Evolutionary conservation across 2,329 filamentous ascomycete species (phyloP).

Genomic region (Nemania bipapillata): DNA sequence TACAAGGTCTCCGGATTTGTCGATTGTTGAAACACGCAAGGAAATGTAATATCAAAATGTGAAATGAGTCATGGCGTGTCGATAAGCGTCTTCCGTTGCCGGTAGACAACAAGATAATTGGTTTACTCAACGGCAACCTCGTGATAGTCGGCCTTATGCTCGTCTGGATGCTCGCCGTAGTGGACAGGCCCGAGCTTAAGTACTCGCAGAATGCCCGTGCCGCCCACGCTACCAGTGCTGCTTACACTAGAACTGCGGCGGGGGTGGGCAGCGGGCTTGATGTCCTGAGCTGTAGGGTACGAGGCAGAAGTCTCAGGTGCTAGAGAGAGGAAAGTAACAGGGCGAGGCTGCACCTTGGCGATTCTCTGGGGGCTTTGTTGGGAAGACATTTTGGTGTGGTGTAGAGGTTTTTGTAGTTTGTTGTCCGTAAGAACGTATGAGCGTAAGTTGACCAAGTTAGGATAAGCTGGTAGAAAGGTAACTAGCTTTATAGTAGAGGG

Average conservation of each 20-base stretch:
- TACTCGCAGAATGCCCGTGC: constrained; percentile 61
- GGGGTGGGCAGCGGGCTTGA: constrained; percentile 48
- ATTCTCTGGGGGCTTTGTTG: constrained; percentile 43
- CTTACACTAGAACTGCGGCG: constrained; percentile 67
- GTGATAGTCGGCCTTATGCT: constrained; percentile 67
- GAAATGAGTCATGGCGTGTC: constrained; percentile 14
- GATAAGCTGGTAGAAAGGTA: neutral
- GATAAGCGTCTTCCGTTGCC: constrained; percentile 7
- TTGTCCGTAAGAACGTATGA: constrained; percentile 21
- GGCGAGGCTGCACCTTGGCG: constrained; percentile 46
- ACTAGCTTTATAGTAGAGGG: constrained; percentile 22
- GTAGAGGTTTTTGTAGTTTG: constrained; percentile 24
- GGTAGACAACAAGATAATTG: neutral
- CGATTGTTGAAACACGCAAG: constrained; percentile 8
- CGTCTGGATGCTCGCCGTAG: constrained; percentile 69
- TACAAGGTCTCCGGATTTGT: neutral
- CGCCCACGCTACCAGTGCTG: constrained; percentile 56
- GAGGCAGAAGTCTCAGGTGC: constrained; percentile 68
- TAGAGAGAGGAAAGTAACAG: constrained; percentile 64
- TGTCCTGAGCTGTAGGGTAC: constrained; percentile 58
- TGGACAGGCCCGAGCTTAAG: constrained; percentile 73
- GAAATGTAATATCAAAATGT: constrained; percentile 22
- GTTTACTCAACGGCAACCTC: constrained; percentile 58
- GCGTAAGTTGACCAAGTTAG: constrained; percentile 1
- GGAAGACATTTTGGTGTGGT: constrained; percentile 46